phyloP scores from a whole-genome alignment of 2,329 filamentous ascomycete genomes.

The Nemania sp. region DNA sequence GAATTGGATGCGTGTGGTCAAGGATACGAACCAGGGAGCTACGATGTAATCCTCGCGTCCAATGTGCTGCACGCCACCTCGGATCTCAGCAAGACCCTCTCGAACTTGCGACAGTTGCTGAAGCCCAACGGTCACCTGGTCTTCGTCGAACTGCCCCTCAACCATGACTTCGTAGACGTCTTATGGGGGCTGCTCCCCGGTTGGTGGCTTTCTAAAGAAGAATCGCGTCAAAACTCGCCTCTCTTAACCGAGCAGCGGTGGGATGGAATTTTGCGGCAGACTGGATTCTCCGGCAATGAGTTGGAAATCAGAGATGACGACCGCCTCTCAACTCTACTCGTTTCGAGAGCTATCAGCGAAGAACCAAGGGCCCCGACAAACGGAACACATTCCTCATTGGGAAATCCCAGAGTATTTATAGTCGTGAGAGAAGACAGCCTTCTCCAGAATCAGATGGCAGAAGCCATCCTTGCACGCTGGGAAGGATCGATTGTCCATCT shows the following conservation, averaged over 20 bases:
- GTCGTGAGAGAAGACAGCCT: no score
- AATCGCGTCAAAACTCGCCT: not conserved
- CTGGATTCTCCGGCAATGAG: slow-evolving; percentile 31
- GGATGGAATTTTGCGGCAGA: slow-evolving; percentile 20
- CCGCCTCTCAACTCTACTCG: no score
- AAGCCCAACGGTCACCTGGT: slow-evolving; percentile 18
- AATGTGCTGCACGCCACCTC: slow-evolving; percentile 24
- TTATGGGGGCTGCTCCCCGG: slow-evolving; percentile 14
- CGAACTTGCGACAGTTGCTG: slow-evolving; percentile 2
- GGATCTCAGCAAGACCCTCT: slow-evolving; percentile 3
- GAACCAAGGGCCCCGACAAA: no score
- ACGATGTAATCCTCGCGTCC: slow-evolving; percentile 25
- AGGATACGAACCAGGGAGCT: slow-evolving; percentile 4
- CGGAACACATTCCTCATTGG: no score
- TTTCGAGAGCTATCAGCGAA: no score
- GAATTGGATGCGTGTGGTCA: slow-evolving; percentile 9
- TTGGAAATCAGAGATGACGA: slow-evolving; percentile 29
- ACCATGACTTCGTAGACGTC: slow-evolving; percentile 33
- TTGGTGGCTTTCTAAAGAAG: slow-evolving; percentile 23
- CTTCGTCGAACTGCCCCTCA: slow-evolving; percentile 4
- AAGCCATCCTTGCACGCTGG: no score
- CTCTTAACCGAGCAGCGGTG: slow-evolving; percentile 17
- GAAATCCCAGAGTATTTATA: no score
- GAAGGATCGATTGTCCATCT: no score
- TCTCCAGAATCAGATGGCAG: no score